phyloP scores from a whole-genome alignment of 2,329 filamentous ascomycete species.

The Xylaria arbuscula region DNA sequence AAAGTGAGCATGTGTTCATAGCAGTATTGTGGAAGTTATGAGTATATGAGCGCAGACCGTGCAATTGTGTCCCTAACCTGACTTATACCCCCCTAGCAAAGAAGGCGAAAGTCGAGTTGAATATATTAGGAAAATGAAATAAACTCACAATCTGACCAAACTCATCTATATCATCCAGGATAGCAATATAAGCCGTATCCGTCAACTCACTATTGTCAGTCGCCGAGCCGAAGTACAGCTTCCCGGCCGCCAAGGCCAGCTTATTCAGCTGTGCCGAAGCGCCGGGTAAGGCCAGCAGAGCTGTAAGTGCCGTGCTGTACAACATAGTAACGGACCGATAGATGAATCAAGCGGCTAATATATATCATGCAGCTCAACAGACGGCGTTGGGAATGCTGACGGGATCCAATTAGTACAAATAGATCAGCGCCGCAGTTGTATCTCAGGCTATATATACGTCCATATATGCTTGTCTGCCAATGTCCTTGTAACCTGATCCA shows the following conservation, averaged over 20 bases:
- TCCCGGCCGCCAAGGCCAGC: conserved; percentile 65
- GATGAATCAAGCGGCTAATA: conserved; percentile 8
- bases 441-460: conserved; percentile 32
- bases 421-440: conserved; percentile 14
- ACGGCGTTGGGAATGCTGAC: neutral
- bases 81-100: neutral
- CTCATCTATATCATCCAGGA: conserved; percentile 65
- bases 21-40: neutral
- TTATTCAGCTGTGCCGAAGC: conserved; percentile 57
- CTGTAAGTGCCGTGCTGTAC: conserved; percentile 24
- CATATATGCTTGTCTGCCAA: neutral
- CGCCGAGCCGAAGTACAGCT: conserved; percentile 73
- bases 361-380: conserved; percentile 21
- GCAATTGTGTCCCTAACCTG: neutral
- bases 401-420: conserved; percentile 14
- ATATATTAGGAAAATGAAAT: neutral
- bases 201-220: conserved; percentile 65
- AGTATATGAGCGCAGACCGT: neutral
- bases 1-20: conserved; percentile 3
- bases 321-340: conserved; percentile 20
- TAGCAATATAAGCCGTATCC: conserved; percentile 59
- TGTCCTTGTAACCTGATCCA: neutral
- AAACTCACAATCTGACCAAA: conserved; percentile 66
- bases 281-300: conserved; percentile 38
- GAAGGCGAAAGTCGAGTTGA: neutral